Conservation (phyloP, 768 basidiomycete genomes). For the Cystofilobasidium capitatum region DNA sequence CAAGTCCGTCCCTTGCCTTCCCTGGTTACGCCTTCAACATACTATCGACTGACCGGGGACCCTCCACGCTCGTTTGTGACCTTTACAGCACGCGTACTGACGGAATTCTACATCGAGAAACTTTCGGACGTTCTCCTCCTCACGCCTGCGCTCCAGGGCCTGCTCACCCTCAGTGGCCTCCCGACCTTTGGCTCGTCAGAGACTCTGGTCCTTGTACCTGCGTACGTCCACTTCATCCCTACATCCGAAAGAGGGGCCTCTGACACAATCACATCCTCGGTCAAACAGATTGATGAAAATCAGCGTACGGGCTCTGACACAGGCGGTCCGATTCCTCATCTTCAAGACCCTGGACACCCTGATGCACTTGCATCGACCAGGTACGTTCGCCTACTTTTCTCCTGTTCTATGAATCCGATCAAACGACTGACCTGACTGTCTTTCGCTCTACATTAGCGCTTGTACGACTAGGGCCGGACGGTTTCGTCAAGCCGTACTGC, state of each 20-base stretch:
- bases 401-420: not conserved
- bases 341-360: constrained; percentile 72
- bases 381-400: constrained; percentile 40
- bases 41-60: no score
- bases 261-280: no score
- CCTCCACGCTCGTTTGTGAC: not conserved
- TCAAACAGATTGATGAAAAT: constrained; percentile 65
- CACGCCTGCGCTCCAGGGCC: constrained; percentile 67
- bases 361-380: constrained; percentile 58
- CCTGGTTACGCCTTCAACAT: constrained; percentile 1
- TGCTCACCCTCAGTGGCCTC: constrained; percentile 56
- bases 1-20: constrained; percentile 49
- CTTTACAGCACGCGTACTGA: constrained; percentile 63
- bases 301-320: constrained; percentile 69
- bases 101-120: constrained; percentile 73
- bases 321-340: constrained; percentile 69
- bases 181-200: constrained; percentile 59
- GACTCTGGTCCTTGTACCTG: constrained; percentile 35
- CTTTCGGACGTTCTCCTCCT: constrained; percentile 76
- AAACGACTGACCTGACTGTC: not conserved
- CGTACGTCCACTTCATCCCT: no score
- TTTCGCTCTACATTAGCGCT: constrained; percentile 23
- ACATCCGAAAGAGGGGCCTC: no score
- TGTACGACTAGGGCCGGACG: constrained; percentile 10
- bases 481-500: constrained; percentile 56